Evolutionary conservation across 768 basidiomycete genomes (phyloP), one percentile per base, ranked within the genome.

Genomic region (Phallus indusiatus): DNA sequence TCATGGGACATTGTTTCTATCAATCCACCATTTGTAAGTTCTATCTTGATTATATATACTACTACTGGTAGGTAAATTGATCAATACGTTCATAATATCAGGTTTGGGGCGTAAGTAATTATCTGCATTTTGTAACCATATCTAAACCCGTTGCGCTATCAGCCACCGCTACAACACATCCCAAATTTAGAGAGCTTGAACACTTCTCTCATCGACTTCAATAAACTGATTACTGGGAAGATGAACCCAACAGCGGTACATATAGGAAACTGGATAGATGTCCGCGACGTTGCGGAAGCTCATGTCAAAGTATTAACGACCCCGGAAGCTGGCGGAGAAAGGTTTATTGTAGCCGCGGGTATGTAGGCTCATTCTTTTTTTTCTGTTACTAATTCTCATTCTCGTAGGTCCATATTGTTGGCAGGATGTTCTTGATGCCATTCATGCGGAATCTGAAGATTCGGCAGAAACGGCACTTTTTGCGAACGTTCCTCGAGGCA

Each of bases 211-310:
- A 49, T 54, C 18, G 62, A 65, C 14, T 18, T 58, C 57, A 28
- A 59, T 28, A 35, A 33, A 21, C 11, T 52, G 14, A 36, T 59
- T 18, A 59, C 50, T n/a, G 56, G 50, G 35, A 17, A 36, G 18
- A 52, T 12, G 17, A 17, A 21, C 8, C 33, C 42, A 4, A 10
- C 20, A 35, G 64, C 64, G 21, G 56, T 64, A 17, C 57, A 64
- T 17, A 68, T 69, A 5, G 65, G 66, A 14, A 60, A 64, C 21
- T 81, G 76, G 74, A 65, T 79, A 28, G 80, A 84, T 54, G 81
- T 83, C 6, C 76, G 81, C 6, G 82, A 84, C 65, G 65, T 81
- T 35, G 82, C 79, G 0, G 67, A 71, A 16, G 82, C 79, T 0
- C 84, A 86, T 64, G 73, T 75, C 0, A 67, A 71, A 5, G 81